A percentile compares a stretch with the other conserved stretches of the same genome.
These are phyloP conservation scores for Aspergillus sp. DNA, from an alignment of 2,329 filamentous ascomycete genomes.

Conservation along the genomic window DNA sequence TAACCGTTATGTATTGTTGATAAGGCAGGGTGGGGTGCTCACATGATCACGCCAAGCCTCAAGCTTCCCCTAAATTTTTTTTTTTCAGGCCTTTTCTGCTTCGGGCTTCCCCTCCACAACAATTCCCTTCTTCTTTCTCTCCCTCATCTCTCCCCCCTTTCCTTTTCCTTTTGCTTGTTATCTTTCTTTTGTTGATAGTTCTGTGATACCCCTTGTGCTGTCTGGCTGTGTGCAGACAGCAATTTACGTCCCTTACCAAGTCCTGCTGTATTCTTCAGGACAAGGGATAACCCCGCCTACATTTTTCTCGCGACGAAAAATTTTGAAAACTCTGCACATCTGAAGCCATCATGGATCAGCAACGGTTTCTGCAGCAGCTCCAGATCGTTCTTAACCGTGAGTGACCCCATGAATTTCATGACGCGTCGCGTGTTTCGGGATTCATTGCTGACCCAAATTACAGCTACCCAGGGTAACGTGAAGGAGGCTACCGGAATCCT, in stretches of 20 bases:
- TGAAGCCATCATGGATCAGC: conserved; percentile 65
- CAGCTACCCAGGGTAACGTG: conserved; percentile 84
- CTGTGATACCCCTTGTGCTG: conserved; percentile 35
- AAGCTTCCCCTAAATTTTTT: conserved; percentile 17
- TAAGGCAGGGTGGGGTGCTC: not conserved
- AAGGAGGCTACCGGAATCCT: conserved; percentile 87
- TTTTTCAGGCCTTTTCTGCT: conserved; percentile 8
- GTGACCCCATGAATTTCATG: conserved; percentile 36
- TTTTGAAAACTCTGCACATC: not conserved
- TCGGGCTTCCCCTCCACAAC: conserved; percentile 11
- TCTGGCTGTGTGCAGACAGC: conserved; percentile 32
- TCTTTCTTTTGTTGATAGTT: conserved; percentile 26
- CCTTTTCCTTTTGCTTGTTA: conserved; percentile 21
- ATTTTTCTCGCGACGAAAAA: conserved; percentile 7
- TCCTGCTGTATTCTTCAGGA: conserved; percentile 14
- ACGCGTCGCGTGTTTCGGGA: not conserved
- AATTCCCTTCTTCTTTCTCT: conserved; percentile 19
- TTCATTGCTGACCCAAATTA: conserved; percentile 18
- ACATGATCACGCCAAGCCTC: conserved; percentile 10
- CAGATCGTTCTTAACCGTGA: conserved; percentile 84
- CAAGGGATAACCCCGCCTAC: conserved; percentile 17
- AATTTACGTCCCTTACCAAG: conserved; percentile 22
- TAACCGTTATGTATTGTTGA: too few relatives aligned
- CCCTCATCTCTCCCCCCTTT: conserved; percentile 17
- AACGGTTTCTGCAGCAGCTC: conserved; percentile 82